phyloP scores from a whole-genome alignment of 352 stramenopile genomes.

The Pythium scleroteichum region DNA sequence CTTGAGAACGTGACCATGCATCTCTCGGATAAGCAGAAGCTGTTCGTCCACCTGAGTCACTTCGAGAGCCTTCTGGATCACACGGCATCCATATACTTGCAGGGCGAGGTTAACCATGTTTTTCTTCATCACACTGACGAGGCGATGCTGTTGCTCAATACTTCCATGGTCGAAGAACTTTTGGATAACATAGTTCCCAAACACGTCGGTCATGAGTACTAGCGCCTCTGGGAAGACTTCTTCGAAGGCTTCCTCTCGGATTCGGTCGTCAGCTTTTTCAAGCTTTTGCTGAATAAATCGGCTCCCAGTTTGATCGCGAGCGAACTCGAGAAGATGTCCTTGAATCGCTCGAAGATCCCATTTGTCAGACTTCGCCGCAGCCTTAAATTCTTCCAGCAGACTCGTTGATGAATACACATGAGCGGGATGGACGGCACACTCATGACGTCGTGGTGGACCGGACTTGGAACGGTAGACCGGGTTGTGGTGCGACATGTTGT shows the following conservation, averaged over 20 bases:
- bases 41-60: slow-evolving; percentile 86
- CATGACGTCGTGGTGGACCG: slow-evolving; percentile 13
- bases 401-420: slow-evolving; percentile 72
- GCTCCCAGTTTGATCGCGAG: slow-evolving; percentile 82
- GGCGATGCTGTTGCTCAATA: slow-evolving; percentile 78
- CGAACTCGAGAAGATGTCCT: slow-evolving; percentile 85
- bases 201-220: slow-evolving; percentile 93
- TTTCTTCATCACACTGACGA: slow-evolving; percentile 87
- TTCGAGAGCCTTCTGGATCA: slow-evolving; percentile 95
- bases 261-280: slow-evolving; percentile 76
- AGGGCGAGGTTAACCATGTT: slow-evolving; percentile 96
- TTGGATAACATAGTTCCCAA: slow-evolving; percentile 99
- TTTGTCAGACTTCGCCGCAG: slow-evolving; percentile 66
- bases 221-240: slow-evolving; percentile 84
- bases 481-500: slow-evolving; percentile 10
- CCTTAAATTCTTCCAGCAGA: slow-evolving; percentile 84
- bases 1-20: slow-evolving; percentile 82
- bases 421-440: slow-evolving; percentile 45
- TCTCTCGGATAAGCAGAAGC: slow-evolving; percentile 73
- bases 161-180: slow-evolving; percentile 96
- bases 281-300: slow-evolving; percentile 90
- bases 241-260: slow-evolving; percentile 74
- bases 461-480: slow-evolving; percentile 23
- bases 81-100: slow-evolving; percentile 96
- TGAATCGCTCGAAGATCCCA: slow-evolving; percentile 81